Evolutionary conservation across 2,329 filamentous ascomycete species (phyloP).

Genomic region (Sodiomyces alkalinus): DNA sequence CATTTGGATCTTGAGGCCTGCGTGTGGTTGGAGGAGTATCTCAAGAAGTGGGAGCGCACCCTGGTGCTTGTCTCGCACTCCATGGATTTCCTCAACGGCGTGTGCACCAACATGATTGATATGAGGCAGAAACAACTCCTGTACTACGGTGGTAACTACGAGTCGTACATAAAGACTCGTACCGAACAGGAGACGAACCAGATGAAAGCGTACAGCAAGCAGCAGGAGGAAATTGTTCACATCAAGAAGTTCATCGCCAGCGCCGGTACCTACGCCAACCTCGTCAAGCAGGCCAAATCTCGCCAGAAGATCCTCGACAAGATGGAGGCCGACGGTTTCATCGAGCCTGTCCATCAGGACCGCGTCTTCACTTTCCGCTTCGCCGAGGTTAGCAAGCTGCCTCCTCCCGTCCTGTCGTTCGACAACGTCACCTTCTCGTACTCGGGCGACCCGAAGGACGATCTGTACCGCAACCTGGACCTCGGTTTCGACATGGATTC

Average conservation of each 20-base stretch:
- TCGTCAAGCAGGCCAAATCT: slow-evolving; percentile 97
- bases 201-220: slow-evolving; percentile 97
- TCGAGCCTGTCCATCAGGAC: slow-evolving; percentile 76
- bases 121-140: slow-evolving; percentile 81
- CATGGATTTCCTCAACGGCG: slow-evolving; percentile 98
- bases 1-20: slow-evolving; percentile 99
- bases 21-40: slow-evolving; percentile 98
- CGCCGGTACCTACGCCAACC: slow-evolving; percentile 98
- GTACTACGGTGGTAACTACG: slow-evolving; percentile 99
- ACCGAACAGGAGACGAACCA: slow-evolving; percentile 93
- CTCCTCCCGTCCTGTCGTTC: slow-evolving; percentile 88
- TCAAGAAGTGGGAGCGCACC: slow-evolving; percentile 99
- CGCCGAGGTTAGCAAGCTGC: slow-evolving; percentile 97
- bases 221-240: slow-evolving; percentile 96
- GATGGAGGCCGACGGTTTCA: slow-evolving; percentile 97
- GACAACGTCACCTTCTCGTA: slow-evolving; percentile 98
- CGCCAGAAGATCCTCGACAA: slow-evolving; percentile 99
- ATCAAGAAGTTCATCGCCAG: slow-evolving; percentile 99
- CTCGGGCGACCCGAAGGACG: slow-evolving; percentile 76
- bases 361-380: slow-evolving; percentile 95
- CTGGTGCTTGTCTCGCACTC: slow-evolving; percentile 94
- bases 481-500: slow-evolving; percentile 99
- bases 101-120: slow-evolving; percentile 96
- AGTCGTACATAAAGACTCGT: slow-evolving; percentile 91
- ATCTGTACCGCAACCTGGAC: slow-evolving; percentile 91